A percentile compares a stretch with the other conserved stretches of the same genome.
phyloP scores from a whole-genome alignment of 768 basidiomycete species.

The Mycena maculata region DNA sequence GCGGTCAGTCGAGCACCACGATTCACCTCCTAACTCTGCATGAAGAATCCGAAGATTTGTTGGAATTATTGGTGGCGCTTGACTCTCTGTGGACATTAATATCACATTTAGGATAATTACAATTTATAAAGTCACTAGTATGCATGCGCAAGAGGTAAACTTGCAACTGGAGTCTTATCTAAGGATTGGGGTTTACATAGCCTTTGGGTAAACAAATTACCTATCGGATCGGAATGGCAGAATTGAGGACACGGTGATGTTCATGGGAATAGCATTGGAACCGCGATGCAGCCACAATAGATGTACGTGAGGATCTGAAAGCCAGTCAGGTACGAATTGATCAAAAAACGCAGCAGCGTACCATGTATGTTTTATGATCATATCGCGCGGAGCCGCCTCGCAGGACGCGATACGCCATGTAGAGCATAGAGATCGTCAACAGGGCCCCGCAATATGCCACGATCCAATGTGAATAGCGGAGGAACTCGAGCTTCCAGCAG shows the following conservation, averaged over 20 bases:
- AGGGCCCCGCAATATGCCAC: slow-evolving; percentile 9
- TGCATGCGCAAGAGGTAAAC: too few relatives aligned
- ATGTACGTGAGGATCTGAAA: slow-evolving; percentile 29
- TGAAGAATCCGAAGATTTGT: too few relatives aligned
- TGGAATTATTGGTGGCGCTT: too few relatives aligned
- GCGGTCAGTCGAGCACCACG: too few relatives aligned
- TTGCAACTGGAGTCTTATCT: too few relatives aligned
- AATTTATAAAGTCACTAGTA: too few relatives aligned
- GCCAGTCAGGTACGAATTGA: not conserved
- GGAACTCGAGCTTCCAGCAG: slow-evolving; percentile 28
- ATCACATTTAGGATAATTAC: too few relatives aligned
- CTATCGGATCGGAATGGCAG: not conserved
- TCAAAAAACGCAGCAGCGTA: not conserved
- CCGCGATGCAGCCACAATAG: slow-evolving; percentile 28
- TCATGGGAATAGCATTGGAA: slow-evolving; percentile 28
- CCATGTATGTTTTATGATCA: slow-evolving; percentile 34
- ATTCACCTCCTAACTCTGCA: too few relatives aligned
- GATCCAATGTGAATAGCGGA: slow-evolving; percentile 12
- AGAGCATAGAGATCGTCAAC: slow-evolving; percentile 22
- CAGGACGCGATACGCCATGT: slow-evolving; percentile 27
- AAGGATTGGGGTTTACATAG: slow-evolving; percentile 47
- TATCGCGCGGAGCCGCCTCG: slow-evolving; percentile 17
- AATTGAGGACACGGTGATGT: too few relatives aligned
- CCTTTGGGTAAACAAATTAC: not conserved
- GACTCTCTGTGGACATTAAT: too few relatives aligned